Evolutionary conservation across 164 flowering plant species (phyloP).

Genomic region (Umbilicus rupestris): DNA sequence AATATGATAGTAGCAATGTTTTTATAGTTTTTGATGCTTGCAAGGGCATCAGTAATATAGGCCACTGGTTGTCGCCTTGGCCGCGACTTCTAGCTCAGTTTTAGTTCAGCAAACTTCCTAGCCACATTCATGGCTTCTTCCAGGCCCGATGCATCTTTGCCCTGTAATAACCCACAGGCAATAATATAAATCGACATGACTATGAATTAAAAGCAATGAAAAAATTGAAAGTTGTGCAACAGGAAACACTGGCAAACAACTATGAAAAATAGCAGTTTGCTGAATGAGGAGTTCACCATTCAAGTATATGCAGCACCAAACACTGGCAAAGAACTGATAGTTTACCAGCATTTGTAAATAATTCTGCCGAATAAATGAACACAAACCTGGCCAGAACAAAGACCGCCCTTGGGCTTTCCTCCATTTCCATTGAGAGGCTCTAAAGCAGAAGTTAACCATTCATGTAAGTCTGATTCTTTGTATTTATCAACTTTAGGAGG

Average conservation of each 20-base stretch:
- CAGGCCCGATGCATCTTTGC: slow-evolving; percentile 43
- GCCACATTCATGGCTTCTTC: slow-evolving; percentile 54
- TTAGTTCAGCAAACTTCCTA: slow-evolving; percentile 48
- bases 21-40: background rate
- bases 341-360: too few relatives aligned
- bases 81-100: slow-evolving; percentile 21
- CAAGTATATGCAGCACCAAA: too few relatives aligned
- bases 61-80: too few relatives aligned
- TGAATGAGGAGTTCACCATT: background rate
- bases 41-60: background rate
- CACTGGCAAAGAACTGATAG: too few relatives aligned
- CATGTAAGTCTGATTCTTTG: slow-evolving; percentile 52
- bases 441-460: slow-evolving; percentile 72
- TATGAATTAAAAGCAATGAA: background rate
- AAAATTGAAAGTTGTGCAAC: background rate
- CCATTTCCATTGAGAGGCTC: slow-evolving; percentile 75
- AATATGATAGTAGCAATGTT: background rate
- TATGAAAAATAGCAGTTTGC: background rate
- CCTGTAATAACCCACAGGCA: slow-evolving; percentile 22
- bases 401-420: slow-evolving; percentile 81
- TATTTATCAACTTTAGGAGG: slow-evolving; percentile 42
- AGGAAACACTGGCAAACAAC: background rate
- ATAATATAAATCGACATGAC: too few relatives aligned
- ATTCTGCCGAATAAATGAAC: background rate
- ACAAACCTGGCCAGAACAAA: slow-evolving; percentile 88